phyloP scores from a whole-genome alignment of 371 early-diverging fungal genomes.

The Dinochytrium kinnereticum region DNA sequence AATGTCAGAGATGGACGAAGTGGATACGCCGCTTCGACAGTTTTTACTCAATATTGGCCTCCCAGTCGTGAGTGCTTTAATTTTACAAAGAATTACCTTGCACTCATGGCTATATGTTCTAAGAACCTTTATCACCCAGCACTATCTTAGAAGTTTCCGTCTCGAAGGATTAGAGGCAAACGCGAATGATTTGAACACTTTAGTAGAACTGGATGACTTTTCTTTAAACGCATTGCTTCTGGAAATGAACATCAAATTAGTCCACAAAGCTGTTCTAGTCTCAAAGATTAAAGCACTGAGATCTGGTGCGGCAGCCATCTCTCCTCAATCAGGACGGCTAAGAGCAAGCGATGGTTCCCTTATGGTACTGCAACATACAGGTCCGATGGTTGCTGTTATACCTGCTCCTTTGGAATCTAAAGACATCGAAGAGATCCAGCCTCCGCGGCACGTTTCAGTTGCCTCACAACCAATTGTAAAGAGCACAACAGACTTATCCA shows the following conservation, averaged over 20 bases:
- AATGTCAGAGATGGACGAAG: neutral
- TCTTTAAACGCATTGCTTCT: neutral
- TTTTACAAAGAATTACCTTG: too few relatives aligned
- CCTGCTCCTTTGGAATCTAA: neutral
- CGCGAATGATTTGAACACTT: neutral
- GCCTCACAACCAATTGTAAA: too few relatives aligned
- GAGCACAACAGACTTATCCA: too few relatives aligned
- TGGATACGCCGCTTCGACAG: neutral
- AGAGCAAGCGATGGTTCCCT: neutral
- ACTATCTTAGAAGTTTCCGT: neutral
- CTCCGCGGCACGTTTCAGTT: too few relatives aligned
- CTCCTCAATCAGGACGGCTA: neutral
- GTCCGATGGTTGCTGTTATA: neutral
- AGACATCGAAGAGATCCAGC: too few relatives aligned
- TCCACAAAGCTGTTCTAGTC: constrained; percentile 2
- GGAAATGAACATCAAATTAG: constrained; percentile 9
- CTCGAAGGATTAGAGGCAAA: neutral
- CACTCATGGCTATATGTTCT: neutral
- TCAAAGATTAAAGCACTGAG: neutral
- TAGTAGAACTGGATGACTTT: neutral
- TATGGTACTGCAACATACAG: neutral
- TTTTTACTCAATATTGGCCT: neutral
- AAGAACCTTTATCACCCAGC: neutral
- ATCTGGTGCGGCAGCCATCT: neutral
- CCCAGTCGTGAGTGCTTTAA: neutral